Evolutionary conservation across 1,284 basidiomycete genomes (phyloP).

Genomic region (Pseudozyma tsukubaensis): DNA sequence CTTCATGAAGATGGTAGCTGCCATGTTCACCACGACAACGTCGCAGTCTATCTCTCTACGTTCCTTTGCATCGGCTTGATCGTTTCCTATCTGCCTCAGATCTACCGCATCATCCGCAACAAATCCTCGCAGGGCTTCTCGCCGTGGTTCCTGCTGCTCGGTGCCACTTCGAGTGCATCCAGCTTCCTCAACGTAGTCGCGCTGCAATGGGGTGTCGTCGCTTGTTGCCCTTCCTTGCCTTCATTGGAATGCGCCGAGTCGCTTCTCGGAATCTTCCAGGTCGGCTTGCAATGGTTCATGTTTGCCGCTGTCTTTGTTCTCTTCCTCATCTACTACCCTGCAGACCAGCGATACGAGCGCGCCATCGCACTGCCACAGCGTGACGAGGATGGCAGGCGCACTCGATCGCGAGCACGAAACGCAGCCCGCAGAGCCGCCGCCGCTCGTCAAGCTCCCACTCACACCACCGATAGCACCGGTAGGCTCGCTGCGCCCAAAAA

Average conservation of each 20-base stretch:
- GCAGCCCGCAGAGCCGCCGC: conserved; percentile 38
- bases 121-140: conserved; percentile 88
- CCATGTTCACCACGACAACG: conserved; percentile 75
- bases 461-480: conserved; percentile 10
- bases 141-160: conserved; percentile 92
- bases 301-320: conserved; percentile 86
- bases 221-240: conserved; percentile 76
- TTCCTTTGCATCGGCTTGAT: conserved; percentile 83
- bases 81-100: conserved; percentile 89
- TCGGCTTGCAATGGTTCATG: conserved; percentile 84
- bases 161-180: conserved; percentile 75
- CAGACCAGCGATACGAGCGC: conserved; percentile 78
- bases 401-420: conserved; percentile 31
- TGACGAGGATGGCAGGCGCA: conserved; percentile 18
- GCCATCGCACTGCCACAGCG: conserved; percentile 45
- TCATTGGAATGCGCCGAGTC: conserved; percentile 78
- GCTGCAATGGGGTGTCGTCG: conserved; percentile 86
- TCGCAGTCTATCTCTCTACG: conserved; percentile 79
- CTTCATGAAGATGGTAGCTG: conserved; percentile 44
- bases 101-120: conserved; percentile 74
- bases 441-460: conserved; percentile 9
- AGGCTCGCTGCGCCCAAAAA: conserved; percentile 21
- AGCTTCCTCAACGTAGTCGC: conserved; percentile 74
- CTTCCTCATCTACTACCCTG: conserved; percentile 91
- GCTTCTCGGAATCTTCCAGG: conserved; percentile 84